Evolutionary conservation across 306 rosid genomes (phyloP), one percentile per base, ranked within the genome.

Genomic region (Trichosanthes cucumerina): DNA sequence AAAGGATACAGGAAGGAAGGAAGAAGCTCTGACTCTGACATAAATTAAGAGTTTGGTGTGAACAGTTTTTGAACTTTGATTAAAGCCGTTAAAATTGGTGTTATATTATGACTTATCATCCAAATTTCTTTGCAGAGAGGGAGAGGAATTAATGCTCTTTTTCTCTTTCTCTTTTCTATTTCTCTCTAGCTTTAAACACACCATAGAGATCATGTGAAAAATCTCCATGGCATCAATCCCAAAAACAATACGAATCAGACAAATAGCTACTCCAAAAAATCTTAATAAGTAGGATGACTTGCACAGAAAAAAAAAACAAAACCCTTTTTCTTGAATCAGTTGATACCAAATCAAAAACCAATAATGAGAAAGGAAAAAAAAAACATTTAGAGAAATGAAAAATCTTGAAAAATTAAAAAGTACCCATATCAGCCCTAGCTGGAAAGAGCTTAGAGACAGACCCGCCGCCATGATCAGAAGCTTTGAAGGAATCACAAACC

Each of bases 41-140:
- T 60, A 26, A 57, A 60, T 60, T 60, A 60, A 31, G 24, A 71
- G 76, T 43, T 71, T 69, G 75, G 75, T 69, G 54, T 15, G 33
- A 28, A 69, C 19, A 4, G 19, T 13, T 62, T 28, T 19, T 14
- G 2, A 58, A 5, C 16, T 24, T 58, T 62, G 69, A 62, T 69
- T 70, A 70, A 46, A 43, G 76, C 76, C 76, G 56, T 70, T 69
- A 69, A 69, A 69, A 69, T 34, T 69, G 54, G 54, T 69, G 56
- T 13, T 59, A 41, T 70, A 70, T 70, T 70, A 28, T 71, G 39
- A 71, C 58, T 44, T 7, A 44, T 13, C 58, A 71, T 54, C 36
- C 53, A 56, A 50, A 34, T 34, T 38, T 76, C 36, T 76, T 43
- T 23, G 18, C 68, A 34, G 64, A 34, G 64, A 53, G 28, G 49